These are phyloP conservation scores for Ailanthus altissimus DNA, from an alignment of 345 rosid genomes.

Conservation along the genomic window DNA sequence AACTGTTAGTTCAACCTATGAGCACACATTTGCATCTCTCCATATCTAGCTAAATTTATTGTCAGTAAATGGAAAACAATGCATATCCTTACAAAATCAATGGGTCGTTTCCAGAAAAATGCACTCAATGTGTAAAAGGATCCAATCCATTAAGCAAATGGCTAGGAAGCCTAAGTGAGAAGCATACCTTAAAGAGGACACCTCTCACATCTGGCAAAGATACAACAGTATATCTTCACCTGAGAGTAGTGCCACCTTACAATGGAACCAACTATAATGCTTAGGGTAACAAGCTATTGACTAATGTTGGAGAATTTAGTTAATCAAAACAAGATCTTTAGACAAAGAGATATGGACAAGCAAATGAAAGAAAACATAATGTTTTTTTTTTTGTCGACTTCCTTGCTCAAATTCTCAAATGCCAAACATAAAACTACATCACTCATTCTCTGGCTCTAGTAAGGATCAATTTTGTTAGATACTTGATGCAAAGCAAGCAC, in stretches of 20 bases:
- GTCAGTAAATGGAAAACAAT: not conserved
- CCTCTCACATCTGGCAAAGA: slow-evolving; percentile 51
- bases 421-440: slow-evolving; percentile 51
- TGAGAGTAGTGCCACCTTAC: slow-evolving; percentile 39
- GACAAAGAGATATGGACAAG: slow-evolving; percentile 25
- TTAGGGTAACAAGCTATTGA: slow-evolving; percentile 36
- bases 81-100: slow-evolving; percentile 13
- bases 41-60: not conserved
- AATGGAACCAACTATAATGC: slow-evolving; percentile 49
- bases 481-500: slow-evolving; percentile 66
- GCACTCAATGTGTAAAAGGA: slow-evolving; percentile 24
- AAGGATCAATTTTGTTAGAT: slow-evolving; percentile 56
- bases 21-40: slow-evolving; percentile 4
- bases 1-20: slow-evolving; percentile 3
- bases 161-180: slow-evolving; percentile 49
- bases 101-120: slow-evolving; percentile 1
- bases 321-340: slow-evolving; percentile 35
- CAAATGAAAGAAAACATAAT: slow-evolving; percentile 22
- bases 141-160: slow-evolving; percentile 33
- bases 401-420: slow-evolving; percentile 50
- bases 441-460: slow-evolving; percentile 46
- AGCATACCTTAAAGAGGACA: slow-evolving; percentile 60
- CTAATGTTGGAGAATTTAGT: slow-evolving; percentile 31
- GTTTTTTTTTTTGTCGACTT: slow-evolving; percentile 23
- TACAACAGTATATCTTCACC: slow-evolving; percentile 40